These are phyloP conservation scores for Ganoderma leucocontextum DNA, from an alignment of 1,284 basidiomycete species.

Conservation along the genomic window DNA sequence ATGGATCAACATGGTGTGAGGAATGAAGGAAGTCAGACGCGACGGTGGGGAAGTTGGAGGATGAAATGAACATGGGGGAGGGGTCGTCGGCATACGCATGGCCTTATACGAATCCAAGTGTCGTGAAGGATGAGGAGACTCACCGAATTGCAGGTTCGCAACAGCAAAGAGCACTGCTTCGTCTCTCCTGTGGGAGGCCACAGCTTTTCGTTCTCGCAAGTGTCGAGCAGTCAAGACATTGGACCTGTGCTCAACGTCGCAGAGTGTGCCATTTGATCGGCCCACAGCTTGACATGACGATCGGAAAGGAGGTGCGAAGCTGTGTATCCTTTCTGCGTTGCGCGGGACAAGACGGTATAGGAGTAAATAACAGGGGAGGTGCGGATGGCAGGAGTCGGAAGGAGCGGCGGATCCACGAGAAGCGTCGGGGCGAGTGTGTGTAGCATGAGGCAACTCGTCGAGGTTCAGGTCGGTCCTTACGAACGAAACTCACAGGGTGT, in stretches of 20 bases:
- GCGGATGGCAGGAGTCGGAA: neutral
- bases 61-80: neutral
- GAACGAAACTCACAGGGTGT: too few relatives aligned
- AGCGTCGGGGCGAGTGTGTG: constrained; percentile 22
- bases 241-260: neutral
- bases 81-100: neutral
- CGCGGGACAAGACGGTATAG: neutral
- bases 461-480: constrained; percentile 9
- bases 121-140: neutral
- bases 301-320: neutral
- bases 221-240: neutral
- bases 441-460: constrained; percentile 14
- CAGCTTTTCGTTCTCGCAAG: neutral
- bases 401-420: neutral
- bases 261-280: neutral
- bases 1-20: constrained; percentile 9
- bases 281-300: neutral
- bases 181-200: neutral
- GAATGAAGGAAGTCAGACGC: neutral
- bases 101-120: neutral
- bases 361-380: neutral
- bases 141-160: neutral
- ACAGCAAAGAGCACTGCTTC: neutral
- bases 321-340: neutral
- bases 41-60: neutral